Percentiles rank a stretch among this genome's conserved stretches.
These are phyloP conservation scores for Gnomoniopsis sp. DNA, from an alignment of 2,329 filamentous ascomycete species.

Conservation along the genomic window DNA sequence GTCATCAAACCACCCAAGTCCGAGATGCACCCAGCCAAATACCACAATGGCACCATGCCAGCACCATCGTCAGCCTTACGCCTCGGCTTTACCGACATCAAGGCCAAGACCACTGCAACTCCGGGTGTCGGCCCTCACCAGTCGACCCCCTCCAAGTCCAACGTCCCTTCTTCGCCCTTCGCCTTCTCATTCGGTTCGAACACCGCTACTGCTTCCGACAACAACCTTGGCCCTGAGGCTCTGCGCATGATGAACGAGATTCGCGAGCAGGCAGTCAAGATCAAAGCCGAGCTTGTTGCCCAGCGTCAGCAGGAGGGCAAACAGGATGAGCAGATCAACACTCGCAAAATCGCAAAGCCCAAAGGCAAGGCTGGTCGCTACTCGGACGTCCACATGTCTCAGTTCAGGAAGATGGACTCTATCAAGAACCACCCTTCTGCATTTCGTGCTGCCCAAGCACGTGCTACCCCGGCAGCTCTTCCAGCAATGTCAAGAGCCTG, in stretches of 20 bases:
- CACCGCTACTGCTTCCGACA: slow-evolving; percentile 31
- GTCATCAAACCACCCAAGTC: slow-evolving; percentile 67
- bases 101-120: slow-evolving; percentile 46
- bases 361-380: slow-evolving; percentile 77
- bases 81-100: slow-evolving; percentile 78
- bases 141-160: slow-evolving; percentile 62
- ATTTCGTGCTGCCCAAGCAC: slow-evolving; percentile 59
- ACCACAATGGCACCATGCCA: slow-evolving; percentile 67
- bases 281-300: slow-evolving; percentile 65
- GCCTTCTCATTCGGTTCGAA: slow-evolving; percentile 60
- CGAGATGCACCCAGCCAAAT: slow-evolving; percentile 90
- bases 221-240: slow-evolving; percentile 58
- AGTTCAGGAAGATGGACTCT: slow-evolving; percentile 98
- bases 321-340: slow-evolving; percentile 41
- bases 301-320: slow-evolving; percentile 52
- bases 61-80: slow-evolving; percentile 75
- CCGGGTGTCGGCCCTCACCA: slow-evolving; percentile 35
- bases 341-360: slow-evolving; percentile 73
- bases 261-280: slow-evolving; percentile 66
- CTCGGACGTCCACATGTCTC: slow-evolving; percentile 79
- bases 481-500: slow-evolving; percentile 33
- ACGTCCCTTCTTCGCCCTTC: slow-evolving; percentile 56
- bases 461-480: slow-evolving; percentile 45
- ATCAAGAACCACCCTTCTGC: slow-evolving; percentile 83
- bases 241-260: slow-evolving; percentile 63